Conservation (phyloP, 2,329 filamentous ascomycete genomes). For the Colletotrichum salicis region DNA sequence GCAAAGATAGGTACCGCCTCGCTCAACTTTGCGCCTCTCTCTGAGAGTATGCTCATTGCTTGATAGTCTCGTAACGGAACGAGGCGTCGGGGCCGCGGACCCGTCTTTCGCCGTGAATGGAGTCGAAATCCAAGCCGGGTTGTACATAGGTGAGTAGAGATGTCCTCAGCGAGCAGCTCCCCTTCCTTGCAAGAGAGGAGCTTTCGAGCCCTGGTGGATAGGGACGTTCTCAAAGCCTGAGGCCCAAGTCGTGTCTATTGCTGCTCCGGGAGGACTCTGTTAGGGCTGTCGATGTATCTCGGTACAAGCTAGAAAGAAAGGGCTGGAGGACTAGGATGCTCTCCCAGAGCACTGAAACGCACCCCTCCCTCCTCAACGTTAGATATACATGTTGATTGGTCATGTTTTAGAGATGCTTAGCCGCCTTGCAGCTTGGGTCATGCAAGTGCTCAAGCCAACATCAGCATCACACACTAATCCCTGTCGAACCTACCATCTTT, state of each 20-base stretch:
- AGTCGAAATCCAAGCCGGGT: background rate
- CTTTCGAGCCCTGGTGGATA: background rate
- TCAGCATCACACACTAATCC: slow-evolving; percentile 28
- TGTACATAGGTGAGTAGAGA: background rate
- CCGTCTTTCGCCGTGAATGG: background rate
- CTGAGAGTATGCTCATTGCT: background rate
- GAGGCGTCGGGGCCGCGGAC: background rate
- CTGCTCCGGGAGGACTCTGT: background rate
- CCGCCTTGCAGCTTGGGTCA: slow-evolving; percentile 38
- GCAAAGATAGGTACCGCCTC: background rate
- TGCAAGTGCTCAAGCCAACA: slow-evolving; percentile 38
- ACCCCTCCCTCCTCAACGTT: slow-evolving; percentile 27
- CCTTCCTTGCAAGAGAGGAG: background rate
- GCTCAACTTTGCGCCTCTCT: background rate
- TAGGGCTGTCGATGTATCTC: slow-evolving; percentile 2
- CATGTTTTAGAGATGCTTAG: slow-evolving; percentile 36
- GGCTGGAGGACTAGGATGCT: slow-evolving; percentile 8
- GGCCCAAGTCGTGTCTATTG: background rate
- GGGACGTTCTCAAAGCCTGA: background rate
- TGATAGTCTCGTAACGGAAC: background rate
- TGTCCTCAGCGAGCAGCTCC: background rate
- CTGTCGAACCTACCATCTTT: slow-evolving; percentile 27
- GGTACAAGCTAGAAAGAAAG: slow-evolving; percentile 19
- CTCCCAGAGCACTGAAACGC: slow-evolving; percentile 28
- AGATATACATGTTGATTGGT: slow-evolving; percentile 22